Base-by-base conservation (phyloP, 2,329 filamentous ascomycete species). In the Plectosphaerella plurivora region DNA sequence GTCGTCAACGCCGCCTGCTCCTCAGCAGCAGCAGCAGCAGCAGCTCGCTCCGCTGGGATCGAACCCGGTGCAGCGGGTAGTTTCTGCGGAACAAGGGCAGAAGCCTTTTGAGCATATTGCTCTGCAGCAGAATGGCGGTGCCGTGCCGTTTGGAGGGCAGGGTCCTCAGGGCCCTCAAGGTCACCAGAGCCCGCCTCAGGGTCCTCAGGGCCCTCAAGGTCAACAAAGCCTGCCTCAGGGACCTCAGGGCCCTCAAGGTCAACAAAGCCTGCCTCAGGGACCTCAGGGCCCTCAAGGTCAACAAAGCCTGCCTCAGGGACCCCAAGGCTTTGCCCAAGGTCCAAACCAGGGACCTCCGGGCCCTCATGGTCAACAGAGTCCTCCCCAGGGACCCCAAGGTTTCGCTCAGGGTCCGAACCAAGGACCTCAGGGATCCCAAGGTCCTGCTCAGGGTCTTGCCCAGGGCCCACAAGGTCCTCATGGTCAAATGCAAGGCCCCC, bases 231-330 rank as follows among this genome's bases (percentile, higher is more conserved):
- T n/a, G n/a, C n/a, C n/a, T n/a, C n/a, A n/a, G n/a, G n/a, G n/a
- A n/a, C 36, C 36, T 14, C 36, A 39, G 36, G 36, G 36, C 25
- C 25, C 85, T 89, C 0, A 79, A 77, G 15, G 86, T 92, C 63
- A 80, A 91, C 5, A 81, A 86, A 49, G 88, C 89, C n/a, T n/a
- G 6, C 76, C 96, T n/a, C n/a, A n/a, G n/a, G n/a, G n/a, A n/a
- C 41, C 69, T 95, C 50, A 77, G 81, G 52, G 84, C 86, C 3
- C 77, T 82, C 6, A 28, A 28, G 25, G 25, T 28, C 25, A 5
- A 5, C 25, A 28, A 28, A 10, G 25, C 10, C 25, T 10, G 12
- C 5, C 5, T 5, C 36, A 14, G 36, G 36, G 36, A 36, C 33
- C 35, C 11, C 35, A 37, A 37, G 35, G 3, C 3, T 12, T 37